phyloP scores from a whole-genome alignment of 1,284 basidiomycete genomes.

The Sanguinoderma infundibulare region DNA sequence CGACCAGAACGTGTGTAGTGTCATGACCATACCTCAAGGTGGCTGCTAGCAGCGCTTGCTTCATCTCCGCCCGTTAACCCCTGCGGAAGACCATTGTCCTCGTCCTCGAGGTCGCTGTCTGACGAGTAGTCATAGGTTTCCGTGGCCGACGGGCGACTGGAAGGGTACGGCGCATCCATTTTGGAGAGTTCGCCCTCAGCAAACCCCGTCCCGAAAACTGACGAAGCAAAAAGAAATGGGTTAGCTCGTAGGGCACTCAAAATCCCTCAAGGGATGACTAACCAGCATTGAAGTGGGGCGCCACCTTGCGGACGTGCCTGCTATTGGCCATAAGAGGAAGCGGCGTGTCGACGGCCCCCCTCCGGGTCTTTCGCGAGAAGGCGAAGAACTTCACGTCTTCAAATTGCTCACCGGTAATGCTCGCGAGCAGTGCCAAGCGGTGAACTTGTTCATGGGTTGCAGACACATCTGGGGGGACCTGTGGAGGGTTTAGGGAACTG shows the following conservation, averaged over 20 bases:
- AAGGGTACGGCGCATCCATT: constrained; percentile 20
- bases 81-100: background rate
- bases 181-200: constrained; percentile 17
- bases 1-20: too few relatives aligned
- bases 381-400: constrained; percentile 17
- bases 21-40: too few relatives aligned
- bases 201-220: constrained; percentile 21
- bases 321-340: constrained; percentile 11
- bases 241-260: too few relatives aligned
- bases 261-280: too few relatives aligned
- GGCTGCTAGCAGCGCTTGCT: too few relatives aligned
- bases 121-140: constrained; percentile 24
- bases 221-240: background rate
- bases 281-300: constrained; percentile 15
- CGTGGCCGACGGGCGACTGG: background rate
- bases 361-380: constrained; percentile 7
- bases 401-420: constrained; percentile 2
- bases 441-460: too few relatives aligned
- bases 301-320: constrained; percentile 8
- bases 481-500: too few relatives aligned
- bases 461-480: too few relatives aligned
- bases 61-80: too few relatives aligned
- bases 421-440: too few relatives aligned
- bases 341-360: background rate
- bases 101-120: constrained; percentile 28